A percentile compares a stretch with the other conserved stretches of the same genome.
Conservation (phyloP, 2,329 filamentous ascomycete species). For the Allantophomopsis cytisporea region DNA sequence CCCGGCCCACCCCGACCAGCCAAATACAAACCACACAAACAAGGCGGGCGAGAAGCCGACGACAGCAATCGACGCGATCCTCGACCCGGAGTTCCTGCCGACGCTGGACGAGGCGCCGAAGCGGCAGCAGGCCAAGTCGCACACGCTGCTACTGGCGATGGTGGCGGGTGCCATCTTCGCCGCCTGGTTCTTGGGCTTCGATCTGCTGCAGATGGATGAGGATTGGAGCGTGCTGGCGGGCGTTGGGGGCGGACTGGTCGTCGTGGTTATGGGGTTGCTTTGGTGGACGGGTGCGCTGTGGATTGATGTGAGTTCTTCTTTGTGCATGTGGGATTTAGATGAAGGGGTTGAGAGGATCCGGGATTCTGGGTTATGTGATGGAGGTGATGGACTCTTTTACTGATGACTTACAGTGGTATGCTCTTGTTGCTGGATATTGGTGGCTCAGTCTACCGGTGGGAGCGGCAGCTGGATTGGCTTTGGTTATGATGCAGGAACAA, state of each 20-base stretch:
- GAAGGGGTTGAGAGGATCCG: not conserved
- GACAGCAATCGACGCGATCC: not conserved
- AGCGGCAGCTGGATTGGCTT: not conserved
- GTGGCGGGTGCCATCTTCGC: not conserved
- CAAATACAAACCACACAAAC: conserved; percentile 1
- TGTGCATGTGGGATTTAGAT: no score
- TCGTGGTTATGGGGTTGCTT: not conserved
- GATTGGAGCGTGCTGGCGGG: not conserved
- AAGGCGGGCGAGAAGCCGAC: conserved; percentile 1
- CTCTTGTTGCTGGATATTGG: conserved; percentile 1
- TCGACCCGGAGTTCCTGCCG: conserved; percentile 1
- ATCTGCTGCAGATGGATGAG: conserved; percentile 1
- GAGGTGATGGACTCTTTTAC: not conserved
- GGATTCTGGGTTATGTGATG: not conserved
- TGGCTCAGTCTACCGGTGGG: not conserved
- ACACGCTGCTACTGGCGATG: not conserved
- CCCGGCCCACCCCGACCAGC: not conserved
- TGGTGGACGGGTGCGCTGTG: conserved; percentile 1
- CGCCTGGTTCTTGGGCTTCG: conserved; percentile 2
- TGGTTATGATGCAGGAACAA: conserved; percentile 1
- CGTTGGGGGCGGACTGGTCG: not conserved
- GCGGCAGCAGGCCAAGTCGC: not conserved
- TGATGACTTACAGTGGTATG: not conserved
- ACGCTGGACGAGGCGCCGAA: conserved; percentile 1
- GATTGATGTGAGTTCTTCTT: not conserved